Conservation (phyloP, 2,329 filamentous ascomycete genomes). For the Hypoxylon sp. region DNA sequence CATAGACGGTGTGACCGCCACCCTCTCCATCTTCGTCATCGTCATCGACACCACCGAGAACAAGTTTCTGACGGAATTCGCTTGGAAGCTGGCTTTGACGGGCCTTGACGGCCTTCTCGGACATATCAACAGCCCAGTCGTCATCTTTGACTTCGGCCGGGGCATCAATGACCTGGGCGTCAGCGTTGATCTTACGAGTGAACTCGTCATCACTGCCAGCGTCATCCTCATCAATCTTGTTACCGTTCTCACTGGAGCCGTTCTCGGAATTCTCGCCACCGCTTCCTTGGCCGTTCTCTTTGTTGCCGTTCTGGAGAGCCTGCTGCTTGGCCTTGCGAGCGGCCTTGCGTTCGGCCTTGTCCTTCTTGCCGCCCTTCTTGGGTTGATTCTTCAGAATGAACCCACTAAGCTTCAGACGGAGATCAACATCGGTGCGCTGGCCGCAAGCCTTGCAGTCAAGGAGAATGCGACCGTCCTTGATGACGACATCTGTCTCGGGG, state of each 20-base stretch:
- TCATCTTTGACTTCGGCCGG: conserved; percentile 82
- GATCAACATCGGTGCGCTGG: conserved; percentile 90
- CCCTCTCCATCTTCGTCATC: conserved; percentile 86
- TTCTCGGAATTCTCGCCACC: conserved; percentile 76
- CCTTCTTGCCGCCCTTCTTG: conserved; percentile 93
- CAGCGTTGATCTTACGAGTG: conserved; percentile 82
- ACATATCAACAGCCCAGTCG: conserved; percentile 97
- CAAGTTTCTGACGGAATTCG: conserved; percentile 93
- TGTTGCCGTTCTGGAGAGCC: conserved; percentile 70
- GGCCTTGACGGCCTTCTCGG: conserved; percentile 93
- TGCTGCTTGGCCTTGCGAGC: conserved; percentile 90
- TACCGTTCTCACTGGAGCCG: conserved; percentile 68
- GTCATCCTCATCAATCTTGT: conserved; percentile 66
- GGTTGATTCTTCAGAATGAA: conserved; percentile 98
- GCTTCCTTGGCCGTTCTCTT: conserved; percentile 68
- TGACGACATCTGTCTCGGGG: conserved; percentile 94
- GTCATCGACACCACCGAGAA: conserved; percentile 81
- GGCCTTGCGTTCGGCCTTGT: conserved; percentile 91
- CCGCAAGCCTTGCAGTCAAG: conserved; percentile 99
- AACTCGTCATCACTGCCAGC: conserved; percentile 93
- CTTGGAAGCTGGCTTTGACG: conserved; percentile 93
- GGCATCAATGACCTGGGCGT: conserved; percentile 64
- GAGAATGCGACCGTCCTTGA: conserved; percentile 92
- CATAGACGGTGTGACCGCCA: conserved; percentile 82
- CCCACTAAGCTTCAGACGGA: conserved; percentile 93